Evolutionary conservation across 2,329 filamentous ascomycete species (phyloP).

Genomic region (Pseudogymnoascus sp.): DNA sequence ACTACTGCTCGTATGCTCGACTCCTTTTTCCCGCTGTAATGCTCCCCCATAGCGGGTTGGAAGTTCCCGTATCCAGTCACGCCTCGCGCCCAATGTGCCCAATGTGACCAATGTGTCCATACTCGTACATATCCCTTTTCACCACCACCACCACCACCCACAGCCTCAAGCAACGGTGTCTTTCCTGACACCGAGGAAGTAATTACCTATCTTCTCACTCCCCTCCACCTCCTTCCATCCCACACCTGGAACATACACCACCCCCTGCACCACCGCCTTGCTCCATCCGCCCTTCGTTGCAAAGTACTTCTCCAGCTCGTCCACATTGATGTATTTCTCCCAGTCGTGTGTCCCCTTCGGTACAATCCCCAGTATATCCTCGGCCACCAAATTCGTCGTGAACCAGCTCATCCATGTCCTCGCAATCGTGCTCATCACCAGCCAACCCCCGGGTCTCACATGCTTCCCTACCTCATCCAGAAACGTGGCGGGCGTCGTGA

Average conservation of each 20-base stretch:
- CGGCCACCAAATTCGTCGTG: constrained; percentile 86
- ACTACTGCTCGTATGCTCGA: not conserved
- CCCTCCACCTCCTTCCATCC: constrained; percentile 82
- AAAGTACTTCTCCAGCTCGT: constrained; percentile 61
- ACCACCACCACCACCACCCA: too few species aligned
- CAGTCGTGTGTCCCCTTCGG: constrained; percentile 93
- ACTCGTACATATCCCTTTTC: not conserved
- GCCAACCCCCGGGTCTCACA: constrained; percentile 85
- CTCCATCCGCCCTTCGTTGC: constrained; percentile 51
- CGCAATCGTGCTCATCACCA: constrained; percentile 87
- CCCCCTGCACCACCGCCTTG: constrained; percentile 61
- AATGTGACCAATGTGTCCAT: not conserved
- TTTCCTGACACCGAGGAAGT: constrained; percentile 82
- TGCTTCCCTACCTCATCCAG: constrained; percentile 65
- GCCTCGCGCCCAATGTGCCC: constrained; percentile 14
- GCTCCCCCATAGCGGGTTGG: not conserved
- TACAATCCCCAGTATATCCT: constrained; percentile 81
- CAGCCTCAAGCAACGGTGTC: constrained; percentile 19
- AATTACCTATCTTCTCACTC: constrained; percentile 85
- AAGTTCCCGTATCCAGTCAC: constrained; percentile 6
- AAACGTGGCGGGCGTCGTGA: constrained; percentile 68
- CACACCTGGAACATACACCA: constrained; percentile 81
- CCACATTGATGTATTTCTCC: constrained; percentile 88
- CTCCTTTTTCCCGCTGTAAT: constrained; percentile 6
- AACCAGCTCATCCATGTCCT: constrained; percentile 84